Conservation (phyloP, 2,329 filamentous ascomycete genomes). For the Rutstroemia sydowiana region DNA sequence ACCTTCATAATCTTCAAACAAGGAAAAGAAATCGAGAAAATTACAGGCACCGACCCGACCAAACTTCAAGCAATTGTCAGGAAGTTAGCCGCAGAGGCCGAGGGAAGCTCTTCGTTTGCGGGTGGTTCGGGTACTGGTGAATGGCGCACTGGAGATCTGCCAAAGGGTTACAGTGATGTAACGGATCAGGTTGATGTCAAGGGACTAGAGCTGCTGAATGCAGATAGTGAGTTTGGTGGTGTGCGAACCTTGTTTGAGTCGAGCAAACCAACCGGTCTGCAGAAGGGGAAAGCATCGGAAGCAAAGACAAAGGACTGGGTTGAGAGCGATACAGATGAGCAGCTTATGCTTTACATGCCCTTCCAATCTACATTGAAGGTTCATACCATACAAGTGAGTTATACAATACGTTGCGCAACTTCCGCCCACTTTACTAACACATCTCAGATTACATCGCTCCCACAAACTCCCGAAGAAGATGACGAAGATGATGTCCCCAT, state of each 20-base stretch:
- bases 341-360: constrained; percentile 86
- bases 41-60: constrained; percentile 65
- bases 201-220: constrained; percentile 81
- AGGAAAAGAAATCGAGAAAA: constrained; percentile 57
- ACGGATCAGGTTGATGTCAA: constrained; percentile 73
- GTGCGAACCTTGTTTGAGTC: constrained; percentile 68
- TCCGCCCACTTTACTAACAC: neutral
- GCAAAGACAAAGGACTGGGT: constrained; percentile 67
- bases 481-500: constrained; percentile 67
- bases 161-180: constrained; percentile 76
- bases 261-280: constrained; percentile 57
- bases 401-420: neutral
- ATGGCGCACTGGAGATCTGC: constrained; percentile 71
- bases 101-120: constrained; percentile 34
- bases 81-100: constrained; percentile 61
- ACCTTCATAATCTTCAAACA: constrained; percentile 88
- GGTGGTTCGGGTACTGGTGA: constrained; percentile 34
- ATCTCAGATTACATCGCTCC: constrained; percentile 71
- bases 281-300: constrained; percentile 46
- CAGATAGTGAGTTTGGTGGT: constrained; percentile 66
- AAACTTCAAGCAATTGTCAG: constrained; percentile 65
- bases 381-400: constrained; percentile 63
- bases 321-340: constrained; percentile 94
- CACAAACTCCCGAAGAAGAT: constrained; percentile 43
- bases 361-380: constrained; percentile 86